Evolutionary conservation across 2,329 filamentous ascomycete species (phyloP).

Genomic region (Talaromyces atroroseus): DNA sequence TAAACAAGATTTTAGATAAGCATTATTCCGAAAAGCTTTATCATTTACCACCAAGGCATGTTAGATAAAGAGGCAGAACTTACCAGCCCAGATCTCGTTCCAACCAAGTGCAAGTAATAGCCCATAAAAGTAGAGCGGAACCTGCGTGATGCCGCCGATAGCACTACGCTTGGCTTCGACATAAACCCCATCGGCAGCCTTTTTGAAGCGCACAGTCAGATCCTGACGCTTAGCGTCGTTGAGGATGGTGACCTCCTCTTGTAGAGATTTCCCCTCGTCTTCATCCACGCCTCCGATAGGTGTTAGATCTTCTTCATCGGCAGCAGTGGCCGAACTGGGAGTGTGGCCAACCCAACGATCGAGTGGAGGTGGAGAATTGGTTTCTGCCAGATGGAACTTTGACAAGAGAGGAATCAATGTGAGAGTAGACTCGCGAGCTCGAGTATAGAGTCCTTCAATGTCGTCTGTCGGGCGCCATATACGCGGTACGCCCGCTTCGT

Average conservation of each 20-base stretch:
- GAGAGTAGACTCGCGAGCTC: slow-evolving; percentile 85
- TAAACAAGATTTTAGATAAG: slow-evolving; percentile 33
- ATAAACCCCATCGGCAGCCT: slow-evolving; percentile 94
- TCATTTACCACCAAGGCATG: neutral
- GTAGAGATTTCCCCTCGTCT: slow-evolving; percentile 86
- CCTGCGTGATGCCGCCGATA: slow-evolving; percentile 88
- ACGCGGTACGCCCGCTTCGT: slow-evolving; percentile 85
- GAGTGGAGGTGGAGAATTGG: slow-evolving; percentile 72
- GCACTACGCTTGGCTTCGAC: slow-evolving; percentile 96
- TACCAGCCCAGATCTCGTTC: slow-evolving; percentile 95
- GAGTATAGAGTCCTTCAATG: slow-evolving; percentile 92
- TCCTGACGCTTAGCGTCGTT: slow-evolving; percentile 86
- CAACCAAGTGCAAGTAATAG: slow-evolving; percentile 87
- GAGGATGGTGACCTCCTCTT: slow-evolving; percentile 95
- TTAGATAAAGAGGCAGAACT: slow-evolving; percentile 29
- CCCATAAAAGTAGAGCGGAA: slow-evolving; percentile 92
- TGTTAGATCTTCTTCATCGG: slow-evolving; percentile 82
- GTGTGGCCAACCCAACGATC: slow-evolving; percentile 75
- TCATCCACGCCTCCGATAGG: slow-evolving; percentile 94
- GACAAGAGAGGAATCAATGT: slow-evolving; percentile 84
- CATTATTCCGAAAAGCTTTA: neutral
- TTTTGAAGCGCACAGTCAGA: slow-evolving; percentile 91
- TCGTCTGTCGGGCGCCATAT: slow-evolving; percentile 97
- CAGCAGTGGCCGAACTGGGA: slow-evolving; percentile 66
- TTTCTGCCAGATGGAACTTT: slow-evolving; percentile 71